Base-by-base conservation (phyloP, 2,329 filamentous ascomycete genomes). In the Alternaria brassicae region DNA sequence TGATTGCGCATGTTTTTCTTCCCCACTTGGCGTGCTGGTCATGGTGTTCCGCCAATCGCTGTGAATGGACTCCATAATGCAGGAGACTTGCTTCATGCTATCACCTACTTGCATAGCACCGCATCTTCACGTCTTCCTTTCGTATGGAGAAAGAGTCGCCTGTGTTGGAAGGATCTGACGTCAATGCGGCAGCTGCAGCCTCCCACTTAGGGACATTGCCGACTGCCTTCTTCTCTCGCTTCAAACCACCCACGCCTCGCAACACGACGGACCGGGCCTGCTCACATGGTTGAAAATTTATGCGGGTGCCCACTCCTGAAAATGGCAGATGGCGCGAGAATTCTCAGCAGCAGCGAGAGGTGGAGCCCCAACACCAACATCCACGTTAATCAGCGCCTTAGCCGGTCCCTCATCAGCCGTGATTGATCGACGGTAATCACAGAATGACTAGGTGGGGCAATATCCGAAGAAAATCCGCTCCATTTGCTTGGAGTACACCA, bases 361-460 rank as follows among this genome's bases (percentile, higher is more conserved):
- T 45, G 15, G n/a, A 50, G 25, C 53, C 42, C 36, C 57, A 52
- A 51, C 37, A 40, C 47, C 41, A 42, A 32, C 23, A 60, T 30
- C 27, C 57, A 21, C 40, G 47, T 56, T 48, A 41, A 51, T 21
- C 39, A 47, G 40, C 27, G 47, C 40, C 56, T 47, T 40, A 52
- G 57, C 53, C 47, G 45, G 44, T 37, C 27, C 27, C n/a, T 56
- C 34, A 48, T 50, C 56, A 50, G 44, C 23, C 45, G 44, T 50
- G 9, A 39, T 30, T 36, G 45, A 50, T 56, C 44, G 44, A 59
- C 36, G 30, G 34, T 49, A 17, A 21, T n/a, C 10, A 30, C 12
- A n/a, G 28, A 13, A 49, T 45, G 44, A 54, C 41, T 7, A 50
- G 17, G 44, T 25, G 32, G 30, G 52, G 37, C 27, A 42, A 34